Evolutionary conservation across 1,284 basidiomycete genomes (phyloP), one percentile per base, ranked within the genome.

Genomic region (Trametes polyzona): DNA sequence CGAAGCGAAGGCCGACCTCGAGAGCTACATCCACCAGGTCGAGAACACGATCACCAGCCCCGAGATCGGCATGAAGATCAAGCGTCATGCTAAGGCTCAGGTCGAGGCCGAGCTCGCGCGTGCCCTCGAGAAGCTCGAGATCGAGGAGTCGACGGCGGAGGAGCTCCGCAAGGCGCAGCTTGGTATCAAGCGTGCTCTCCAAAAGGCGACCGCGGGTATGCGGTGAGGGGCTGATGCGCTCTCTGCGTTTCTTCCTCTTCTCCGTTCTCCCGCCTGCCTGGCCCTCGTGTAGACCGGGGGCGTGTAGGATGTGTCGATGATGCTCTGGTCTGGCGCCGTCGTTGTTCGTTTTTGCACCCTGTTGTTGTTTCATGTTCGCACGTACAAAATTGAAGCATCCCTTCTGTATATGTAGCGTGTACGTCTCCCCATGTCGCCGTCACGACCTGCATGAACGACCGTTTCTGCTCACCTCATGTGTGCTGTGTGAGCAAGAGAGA

Each of bases 21-120:
- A 98, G 82, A 87, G 93, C 36, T 96, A 97, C 81, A 83, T 98
- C 72, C 92, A 96, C 80, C 91, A 93, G 74, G 92, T 96, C 67
- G 95, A 96, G 83, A 83, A 84, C 72, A 96, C 93, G 63, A 94
- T 96, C 78, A 92, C 92, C 55, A 91, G 90, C 43, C 95, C 96
- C 50, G 95, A 98, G 77, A 92, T 97, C 67, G 91, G 91, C 70
- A 91, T 94, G 87, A 98, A 97, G 82, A 88, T 98, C 76, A 97
- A 96, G 86, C 90, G 95, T 65, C 94, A 94, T 71, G 92, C 95
- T 55, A 95, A 95, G 82, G 74, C 83, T 46, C 92, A 94, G 74
- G 92, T 98, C 67, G 95, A 98, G 83, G 82, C 90, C 68, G 96
- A 97, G 82, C 92, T 98, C 63, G 95, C 96, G 59, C 92, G 94